phyloP scores from a whole-genome alignment of 176 grass and related monocot species.

The Ampelocalamus luodianensis region DNA sequence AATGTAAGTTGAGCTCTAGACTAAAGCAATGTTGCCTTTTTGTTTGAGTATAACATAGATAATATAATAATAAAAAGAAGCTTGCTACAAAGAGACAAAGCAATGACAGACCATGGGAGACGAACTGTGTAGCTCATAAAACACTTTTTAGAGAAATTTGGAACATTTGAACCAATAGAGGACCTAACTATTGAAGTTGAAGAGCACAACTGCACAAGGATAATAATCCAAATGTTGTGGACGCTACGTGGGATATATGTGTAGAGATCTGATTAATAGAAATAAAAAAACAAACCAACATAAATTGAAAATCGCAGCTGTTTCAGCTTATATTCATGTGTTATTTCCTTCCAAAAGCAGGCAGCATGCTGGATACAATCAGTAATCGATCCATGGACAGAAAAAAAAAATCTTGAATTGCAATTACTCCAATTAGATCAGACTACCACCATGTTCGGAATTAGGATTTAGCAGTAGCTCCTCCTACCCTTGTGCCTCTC shows the following conservation, averaged over 20 bases:
- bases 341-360: neutral
- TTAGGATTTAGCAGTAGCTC: no score
- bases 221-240: neutral
- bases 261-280: neutral
- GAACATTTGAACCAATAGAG: no score
- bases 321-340: no score
- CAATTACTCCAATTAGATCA: neutral
- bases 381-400: no score
- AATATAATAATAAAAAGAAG: neutral
- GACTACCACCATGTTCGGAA: no score
- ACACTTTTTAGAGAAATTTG: no score
- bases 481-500: neutral
- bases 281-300: neutral
- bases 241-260: accelerated
- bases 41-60: neutral
- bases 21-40: neutral
- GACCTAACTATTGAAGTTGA: no score
- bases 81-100: neutral
- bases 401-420: no score
- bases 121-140: no score
- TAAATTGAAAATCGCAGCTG: neutral
- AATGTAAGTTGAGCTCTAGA: neutral
- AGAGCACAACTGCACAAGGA: no score
- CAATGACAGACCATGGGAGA: no score
- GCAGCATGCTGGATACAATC: neutral